phyloP scores from a whole-genome alignment of 164 flowering plant genomes.

The Annona squamosa region DNA sequence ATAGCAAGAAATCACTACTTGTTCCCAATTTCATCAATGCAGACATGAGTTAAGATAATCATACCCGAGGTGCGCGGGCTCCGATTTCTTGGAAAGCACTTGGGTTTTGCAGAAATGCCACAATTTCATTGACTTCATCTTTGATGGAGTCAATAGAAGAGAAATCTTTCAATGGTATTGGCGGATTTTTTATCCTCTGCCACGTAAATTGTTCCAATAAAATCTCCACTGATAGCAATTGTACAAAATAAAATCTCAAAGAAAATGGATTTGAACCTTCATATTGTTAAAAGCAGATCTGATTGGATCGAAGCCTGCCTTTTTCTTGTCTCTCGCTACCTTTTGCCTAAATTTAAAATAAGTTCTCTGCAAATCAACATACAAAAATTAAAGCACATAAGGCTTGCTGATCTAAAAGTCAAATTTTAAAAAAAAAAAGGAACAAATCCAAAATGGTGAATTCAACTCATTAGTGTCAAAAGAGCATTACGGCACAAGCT shows the following conservation, averaged over 20 bases:
- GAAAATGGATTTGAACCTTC: constrained; percentile 52
- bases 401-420: neutral
- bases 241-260: constrained; percentile 1
- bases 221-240: neutral
- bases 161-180: constrained; percentile 77
- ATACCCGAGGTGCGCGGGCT: constrained; percentile 97
- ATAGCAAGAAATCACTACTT: neutral
- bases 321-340: constrained; percentile 37
- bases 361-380: constrained; percentile 43
- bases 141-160: constrained; percentile 84
- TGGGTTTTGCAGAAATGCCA: constrained; percentile 88
- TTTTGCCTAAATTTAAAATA: constrained; percentile 33
- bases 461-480: neutral
- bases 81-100: constrained; percentile 86
- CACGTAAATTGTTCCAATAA: constrained; percentile 5
- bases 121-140: constrained; percentile 95
- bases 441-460: neutral
- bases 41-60: constrained; percentile 8
- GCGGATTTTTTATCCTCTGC: constrained; percentile 96
- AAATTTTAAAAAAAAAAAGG: constrained; percentile 1
- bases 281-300: constrained; percentile 77
- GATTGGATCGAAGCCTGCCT: constrained; percentile 84
- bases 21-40: neutral
- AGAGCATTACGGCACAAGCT: neutral
- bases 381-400: constrained; percentile 10